A percentile compares a stretch with the other conserved stretches of the same genome.
Evolutionary conservation across 495 filamentous ascomycete genomes (phyloP).

Genomic region (Neurospora hispaniola): DNA sequence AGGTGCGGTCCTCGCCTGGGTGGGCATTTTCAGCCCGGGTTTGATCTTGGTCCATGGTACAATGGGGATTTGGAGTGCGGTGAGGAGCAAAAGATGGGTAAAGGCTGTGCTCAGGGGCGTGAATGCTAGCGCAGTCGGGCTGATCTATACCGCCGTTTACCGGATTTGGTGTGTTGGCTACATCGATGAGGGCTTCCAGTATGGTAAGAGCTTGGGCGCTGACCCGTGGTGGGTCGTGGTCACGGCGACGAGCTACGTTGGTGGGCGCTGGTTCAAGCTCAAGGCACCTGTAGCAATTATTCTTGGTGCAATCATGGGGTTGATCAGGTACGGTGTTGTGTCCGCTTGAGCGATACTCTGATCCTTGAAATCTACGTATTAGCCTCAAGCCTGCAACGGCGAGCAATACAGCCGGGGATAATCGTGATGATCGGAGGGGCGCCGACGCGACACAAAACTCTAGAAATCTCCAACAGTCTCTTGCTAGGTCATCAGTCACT

Average conservation of each 20-base stretch:
- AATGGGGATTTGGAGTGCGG: slow-evolving; percentile 57
- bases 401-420: not conserved
- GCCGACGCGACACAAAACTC: not conserved
- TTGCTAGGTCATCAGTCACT: not conserved
- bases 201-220: slow-evolving; percentile 47
- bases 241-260: slow-evolving; percentile 51
- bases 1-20: slow-evolving; percentile 49
- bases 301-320: slow-evolving; percentile 51
- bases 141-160: slow-evolving; percentile 83
- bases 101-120: slow-evolving; percentile 52
- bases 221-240: slow-evolving; percentile 74
- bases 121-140: slow-evolving; percentile 66
- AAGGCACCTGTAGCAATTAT: slow-evolving; percentile 54
- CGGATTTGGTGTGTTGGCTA: slow-evolving; percentile 71
- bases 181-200: slow-evolving; percentile 41
- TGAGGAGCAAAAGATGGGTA: slow-evolving; percentile 45
- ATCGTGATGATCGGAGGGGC: not conserved
- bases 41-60: slow-evolving; percentile 54
- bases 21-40: slow-evolving; percentile 68
- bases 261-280: slow-evolving; percentile 51
- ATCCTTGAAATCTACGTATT: not conserved
- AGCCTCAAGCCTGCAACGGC: not conserved
- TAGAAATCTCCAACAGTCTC: too few relatives aligned
- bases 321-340: slow-evolving; percentile 54
- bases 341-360: slow-evolving; percentile 3